Conservation (phyloP, 2,329 filamentous ascomycete genomes). For the Penicillium janthinellum region DNA sequence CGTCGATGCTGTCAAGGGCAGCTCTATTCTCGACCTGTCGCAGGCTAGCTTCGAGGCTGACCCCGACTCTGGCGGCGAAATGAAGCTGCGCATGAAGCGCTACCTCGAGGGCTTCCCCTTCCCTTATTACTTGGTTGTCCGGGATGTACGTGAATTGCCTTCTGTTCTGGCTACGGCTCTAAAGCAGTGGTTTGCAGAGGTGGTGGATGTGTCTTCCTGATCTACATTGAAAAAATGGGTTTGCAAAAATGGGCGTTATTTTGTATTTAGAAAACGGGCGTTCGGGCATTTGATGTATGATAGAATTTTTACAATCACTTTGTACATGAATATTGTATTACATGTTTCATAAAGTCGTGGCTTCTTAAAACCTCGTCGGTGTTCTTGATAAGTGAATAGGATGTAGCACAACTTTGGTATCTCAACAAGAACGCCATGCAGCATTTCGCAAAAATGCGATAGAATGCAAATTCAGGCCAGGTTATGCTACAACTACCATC, state of each 20-base stretch:
- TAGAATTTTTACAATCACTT: slow-evolving; percentile 10
- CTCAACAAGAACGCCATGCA: slow-evolving; percentile 8
- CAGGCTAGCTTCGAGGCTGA: slow-evolving; percentile 79
- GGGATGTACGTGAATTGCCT: slow-evolving; percentile 87
- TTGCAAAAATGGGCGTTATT: slow-evolving; percentile 25
- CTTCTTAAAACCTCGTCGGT: neutral
- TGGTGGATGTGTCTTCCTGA: slow-evolving; percentile 52
- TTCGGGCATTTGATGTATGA: slow-evolving; percentile 17
- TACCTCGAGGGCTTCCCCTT: slow-evolving; percentile 98
- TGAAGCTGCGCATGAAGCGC: slow-evolving; percentile 75
- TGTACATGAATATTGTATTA: slow-evolving; percentile 8
- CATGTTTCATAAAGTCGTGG: neutral
- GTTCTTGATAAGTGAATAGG: neutral
- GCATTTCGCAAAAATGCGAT: neutral
- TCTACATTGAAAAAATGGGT: slow-evolving; percentile 17
- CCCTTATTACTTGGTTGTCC: slow-evolving; percentile 92
- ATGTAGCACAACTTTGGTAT: slow-evolving; percentile 11
- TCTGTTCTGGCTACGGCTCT: slow-evolving; percentile 82
- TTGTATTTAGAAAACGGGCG: slow-evolving; percentile 15
- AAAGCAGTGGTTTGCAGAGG: slow-evolving; percentile 91
- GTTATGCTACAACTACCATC: slow-evolving; percentile 60
- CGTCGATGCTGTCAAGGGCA: slow-evolving; percentile 67
- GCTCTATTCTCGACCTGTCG: slow-evolving; percentile 78
- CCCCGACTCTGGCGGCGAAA: slow-evolving; percentile 58
- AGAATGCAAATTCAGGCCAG: slow-evolving; percentile 1